Conservation (phyloP, 2,329 filamentous ascomycete genomes). For the Botryotinia narcissicola region DNA sequence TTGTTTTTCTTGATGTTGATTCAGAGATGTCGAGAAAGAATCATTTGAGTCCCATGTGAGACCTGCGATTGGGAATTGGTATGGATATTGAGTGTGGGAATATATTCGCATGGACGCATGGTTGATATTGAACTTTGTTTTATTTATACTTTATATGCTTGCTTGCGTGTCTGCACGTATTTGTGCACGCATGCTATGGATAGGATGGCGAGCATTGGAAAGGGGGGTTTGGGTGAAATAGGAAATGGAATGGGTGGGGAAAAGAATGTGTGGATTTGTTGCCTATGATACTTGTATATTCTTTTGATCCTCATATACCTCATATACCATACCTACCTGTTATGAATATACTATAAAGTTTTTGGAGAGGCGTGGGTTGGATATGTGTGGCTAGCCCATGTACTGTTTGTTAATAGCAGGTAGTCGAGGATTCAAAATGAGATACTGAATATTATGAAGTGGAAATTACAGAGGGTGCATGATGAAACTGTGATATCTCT, state of each 20-base stretch:
- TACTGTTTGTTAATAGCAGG: neutral
- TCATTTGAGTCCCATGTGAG: neutral
- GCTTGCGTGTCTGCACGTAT: neutral
- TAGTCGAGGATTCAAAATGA: neutral
- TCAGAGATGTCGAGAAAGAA: neutral
- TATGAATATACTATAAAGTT: neutral
- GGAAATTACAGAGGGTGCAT: neutral
- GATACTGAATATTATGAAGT: neutral
- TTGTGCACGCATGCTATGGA: neutral
- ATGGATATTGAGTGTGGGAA: neutral
- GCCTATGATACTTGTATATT: slow-evolving; percentile 10
- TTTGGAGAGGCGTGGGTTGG: neutral
- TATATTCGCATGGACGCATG: neutral
- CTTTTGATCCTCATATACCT: neutral
- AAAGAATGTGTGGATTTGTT: slow-evolving; percentile 7
- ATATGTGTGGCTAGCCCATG: neutral
- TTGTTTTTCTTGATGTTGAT: slow-evolving; percentile 7
- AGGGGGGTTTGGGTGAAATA: slow-evolving; percentile 6
- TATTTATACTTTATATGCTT: slow-evolving; percentile 12
- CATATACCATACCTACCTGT: neutral
- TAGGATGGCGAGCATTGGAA: neutral
- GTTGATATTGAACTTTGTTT: slow-evolving; percentile 10
- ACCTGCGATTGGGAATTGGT: neutral
- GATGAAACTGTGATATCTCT: neutral
- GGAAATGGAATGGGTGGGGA: slow-evolving; percentile 3